These are phyloP conservation scores for Fusarium sp. DNA, from an alignment of 2,329 filamentous ascomycete genomes.

Conservation along the genomic window DNA sequence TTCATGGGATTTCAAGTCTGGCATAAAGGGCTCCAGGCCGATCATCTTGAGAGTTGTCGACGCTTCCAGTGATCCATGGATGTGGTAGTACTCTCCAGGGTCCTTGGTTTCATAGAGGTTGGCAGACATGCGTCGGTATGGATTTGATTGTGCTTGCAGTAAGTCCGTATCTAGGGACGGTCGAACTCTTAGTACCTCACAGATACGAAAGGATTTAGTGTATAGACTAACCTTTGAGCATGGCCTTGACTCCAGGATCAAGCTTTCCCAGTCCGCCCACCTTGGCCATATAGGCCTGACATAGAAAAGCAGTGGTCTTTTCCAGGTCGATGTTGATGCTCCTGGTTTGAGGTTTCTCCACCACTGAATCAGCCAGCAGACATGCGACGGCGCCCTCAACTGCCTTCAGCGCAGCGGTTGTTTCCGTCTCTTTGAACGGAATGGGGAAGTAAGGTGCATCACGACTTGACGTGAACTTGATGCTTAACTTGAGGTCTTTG, in stretches of 20 bases:
- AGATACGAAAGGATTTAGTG: not conserved
- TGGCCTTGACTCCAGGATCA: constrained; percentile 50
- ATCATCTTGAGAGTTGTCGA: constrained; percentile 78
- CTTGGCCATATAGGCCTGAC: constrained; percentile 53
- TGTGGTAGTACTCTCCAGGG: constrained; percentile 78
- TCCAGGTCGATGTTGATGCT: constrained; percentile 53
- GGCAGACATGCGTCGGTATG: constrained; percentile 78
- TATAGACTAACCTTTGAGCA: constrained; percentile 48
- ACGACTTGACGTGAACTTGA: constrained; percentile 52
- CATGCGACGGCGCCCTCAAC: constrained; percentile 55
- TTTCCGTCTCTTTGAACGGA: constrained; percentile 62
- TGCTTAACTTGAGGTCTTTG: constrained; percentile 38
- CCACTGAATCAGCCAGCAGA: constrained; percentile 49
- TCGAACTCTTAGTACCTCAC: not conserved
- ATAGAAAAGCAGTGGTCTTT: constrained; percentile 59
- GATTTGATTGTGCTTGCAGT: constrained; percentile 75
- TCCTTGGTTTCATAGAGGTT: constrained; percentile 77
- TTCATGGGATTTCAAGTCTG: constrained; percentile 71
- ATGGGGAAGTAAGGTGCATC: constrained; percentile 60
- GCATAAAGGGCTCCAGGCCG: constrained; percentile 71
- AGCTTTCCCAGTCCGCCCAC: constrained; percentile 56
- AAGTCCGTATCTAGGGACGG: constrained; percentile 74
- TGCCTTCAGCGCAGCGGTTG: constrained; percentile 58
- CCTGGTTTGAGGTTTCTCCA: constrained; percentile 23
- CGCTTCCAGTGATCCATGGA: constrained; percentile 80